phyloP scores from a whole-genome alignment of 257 asterid genomes.

The Forsythia viridissima region DNA sequence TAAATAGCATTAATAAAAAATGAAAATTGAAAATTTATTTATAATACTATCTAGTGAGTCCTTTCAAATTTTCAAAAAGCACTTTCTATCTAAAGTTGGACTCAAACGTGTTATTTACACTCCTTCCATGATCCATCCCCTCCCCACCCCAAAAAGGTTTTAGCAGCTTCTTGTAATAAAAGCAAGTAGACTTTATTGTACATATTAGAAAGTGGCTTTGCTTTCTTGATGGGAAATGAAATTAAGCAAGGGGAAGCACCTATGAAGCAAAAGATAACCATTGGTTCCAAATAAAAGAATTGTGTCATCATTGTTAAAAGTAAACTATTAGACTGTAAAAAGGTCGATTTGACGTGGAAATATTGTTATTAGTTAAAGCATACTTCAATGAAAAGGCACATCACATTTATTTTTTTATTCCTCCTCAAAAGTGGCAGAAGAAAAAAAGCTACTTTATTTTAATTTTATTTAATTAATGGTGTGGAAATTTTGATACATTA shows the following conservation, averaged over 20 bases:
- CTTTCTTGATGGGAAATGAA: conserved; percentile 42
- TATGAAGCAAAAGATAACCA: conserved; percentile 44
- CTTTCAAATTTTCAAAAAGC: neutral
- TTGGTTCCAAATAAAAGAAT: conserved; percentile 37
- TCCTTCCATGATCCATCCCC: neutral
- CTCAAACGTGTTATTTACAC: neutral
- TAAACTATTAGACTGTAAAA: conserved; percentile 15
- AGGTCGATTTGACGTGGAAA: conserved; percentile 33
- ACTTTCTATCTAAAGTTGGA: neutral
- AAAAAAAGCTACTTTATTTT: conserved; percentile 36
- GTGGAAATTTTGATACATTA: conserved; percentile 24
- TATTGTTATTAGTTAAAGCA: conserved; percentile 5
- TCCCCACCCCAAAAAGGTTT: conserved; percentile 32
- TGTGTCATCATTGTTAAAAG: conserved; percentile 46
- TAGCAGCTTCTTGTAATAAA: conserved; percentile 49
- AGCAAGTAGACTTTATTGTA: conserved; percentile 36
- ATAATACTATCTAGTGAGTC: neutral
- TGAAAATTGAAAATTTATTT: too few relatives aligned
- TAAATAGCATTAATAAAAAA: too few relatives aligned
- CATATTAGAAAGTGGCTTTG: conserved; percentile 38
- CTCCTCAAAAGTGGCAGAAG: conserved; percentile 22
- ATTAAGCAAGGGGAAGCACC: conserved; percentile 37
- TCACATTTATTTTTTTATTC: neutral
- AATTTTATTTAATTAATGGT: conserved; percentile 34
- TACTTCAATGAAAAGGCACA: conserved; percentile 11